Base-by-base conservation (phyloP, 2,329 filamentous ascomycete species). In the Diaporthe sp. region DNA sequence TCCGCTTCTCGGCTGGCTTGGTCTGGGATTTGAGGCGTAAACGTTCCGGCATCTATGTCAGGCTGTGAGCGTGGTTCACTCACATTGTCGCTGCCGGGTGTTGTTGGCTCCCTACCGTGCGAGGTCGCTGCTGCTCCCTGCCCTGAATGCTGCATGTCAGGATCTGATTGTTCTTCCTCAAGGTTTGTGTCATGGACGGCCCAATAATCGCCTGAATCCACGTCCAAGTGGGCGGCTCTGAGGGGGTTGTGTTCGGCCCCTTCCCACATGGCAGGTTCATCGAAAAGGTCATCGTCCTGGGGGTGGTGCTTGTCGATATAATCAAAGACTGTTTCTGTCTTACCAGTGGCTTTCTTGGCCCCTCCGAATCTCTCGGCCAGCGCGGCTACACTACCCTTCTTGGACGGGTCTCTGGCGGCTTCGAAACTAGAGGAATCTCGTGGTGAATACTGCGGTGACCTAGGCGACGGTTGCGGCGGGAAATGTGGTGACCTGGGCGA, bases 241-340 rank as follows among this genome's bases (percentile, higher is more conserved):
- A 84, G 51, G 10, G 77, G 77, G 76, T 83, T 86, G 76, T 83
- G 84, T 60, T 87, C 84, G 17, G 83, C 82, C 34, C 84, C 84
- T 78, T 88, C 85, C 86, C 86, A 87, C 37, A 87, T 79, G 22
- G 83, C 81, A 70, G 85, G 81, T 78, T 88, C 85, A 76, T 88
- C 85, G 79, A 87, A 86, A 42, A 86, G 79, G 77, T 88, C 86
- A 60, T 88, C 85, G 19, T 84, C 83, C 67, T 80, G 80, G 17
- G 82, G 74, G 49, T 82, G 79, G 77, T 84, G 82, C 77, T 85
- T 85, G 78, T 87, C 86, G 76, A 84, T 80, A 62, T 80, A 81
- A 80, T 84, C 84, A 77, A 84, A 83, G 60, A 83, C 80, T 75
- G 81, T 82, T 68, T 85, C 83, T 72, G 84, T 84, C 76, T 82